These are phyloP conservation scores for Crataegus laevigata DNA, from an alignment of 306 rosid species.

Conservation along the genomic window DNA sequence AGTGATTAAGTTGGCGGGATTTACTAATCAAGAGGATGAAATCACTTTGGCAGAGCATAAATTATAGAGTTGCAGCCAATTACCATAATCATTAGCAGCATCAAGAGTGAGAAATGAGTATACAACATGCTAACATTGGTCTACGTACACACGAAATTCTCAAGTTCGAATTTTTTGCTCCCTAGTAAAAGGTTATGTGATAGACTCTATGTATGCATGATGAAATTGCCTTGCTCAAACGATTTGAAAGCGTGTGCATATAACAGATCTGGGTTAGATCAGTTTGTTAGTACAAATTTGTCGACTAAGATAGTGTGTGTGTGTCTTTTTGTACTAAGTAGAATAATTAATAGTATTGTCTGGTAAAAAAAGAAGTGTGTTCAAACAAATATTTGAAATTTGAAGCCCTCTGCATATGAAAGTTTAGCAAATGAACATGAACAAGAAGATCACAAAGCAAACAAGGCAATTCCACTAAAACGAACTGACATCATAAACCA, in stretches of 20 bases:
- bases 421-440: neutral
- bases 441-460: neutral
- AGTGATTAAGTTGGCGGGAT: slow-evolving; percentile 37
- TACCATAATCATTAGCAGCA: slow-evolving; percentile 21
- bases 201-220: neutral
- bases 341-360: too few relatives aligned
- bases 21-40: slow-evolving; percentile 29
- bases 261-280: neutral
- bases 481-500: neutral
- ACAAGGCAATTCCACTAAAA: neutral
- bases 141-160: neutral
- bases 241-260: neutral
- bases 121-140: neutral
- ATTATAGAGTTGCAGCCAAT: slow-evolving; percentile 7
- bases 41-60: slow-evolving; percentile 19
- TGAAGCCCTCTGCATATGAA: neutral
- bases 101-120: slow-evolving; percentile 1
- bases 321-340: too few relatives aligned
- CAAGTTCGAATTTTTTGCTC: neutral
- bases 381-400: neutral
- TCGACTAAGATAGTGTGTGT: too few relatives aligned
- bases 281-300: too few relatives aligned
- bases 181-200: neutral
- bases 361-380: too few relatives aligned
- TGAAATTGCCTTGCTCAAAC: too few relatives aligned